A percentile compares a stretch with the other conserved stretches of the same genome.
phyloP scores from a whole-genome alignment of 805 yeast species.

The Saccharomycopsis sp. region DNA sequence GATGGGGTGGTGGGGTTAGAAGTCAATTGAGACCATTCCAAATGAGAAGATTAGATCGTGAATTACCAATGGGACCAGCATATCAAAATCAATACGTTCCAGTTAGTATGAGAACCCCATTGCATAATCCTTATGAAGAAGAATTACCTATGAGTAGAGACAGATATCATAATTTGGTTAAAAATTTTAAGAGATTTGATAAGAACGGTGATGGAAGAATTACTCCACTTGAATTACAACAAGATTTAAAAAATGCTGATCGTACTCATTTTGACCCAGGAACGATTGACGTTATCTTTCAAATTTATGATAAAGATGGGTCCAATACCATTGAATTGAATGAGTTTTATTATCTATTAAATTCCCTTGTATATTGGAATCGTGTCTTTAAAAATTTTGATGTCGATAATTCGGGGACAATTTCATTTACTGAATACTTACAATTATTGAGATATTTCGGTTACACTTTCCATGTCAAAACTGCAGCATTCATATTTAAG shows the following conservation, averaged over 20 bases:
- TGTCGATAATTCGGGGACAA: constrained; percentile 47
- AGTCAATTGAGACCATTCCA: not conserved
- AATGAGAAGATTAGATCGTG: not conserved
- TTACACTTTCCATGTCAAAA: constrained; percentile 49
- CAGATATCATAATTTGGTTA: constrained; percentile 6
- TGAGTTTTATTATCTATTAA: constrained; percentile 65
- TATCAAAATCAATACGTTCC: constrained; percentile 9
- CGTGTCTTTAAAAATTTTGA: constrained; percentile 58
- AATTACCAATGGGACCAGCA: constrained; percentile 6
- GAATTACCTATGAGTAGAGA: constrained; percentile 5
- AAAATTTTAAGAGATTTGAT: constrained; percentile 15
- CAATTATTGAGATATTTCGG: constrained; percentile 59
- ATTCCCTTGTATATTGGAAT: constrained; percentile 59
- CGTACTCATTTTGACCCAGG: constrained; percentile 53
- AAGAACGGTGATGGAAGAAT: constrained; percentile 15
- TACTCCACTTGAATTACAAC: constrained; percentile 39
- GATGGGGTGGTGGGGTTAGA: not conserved
- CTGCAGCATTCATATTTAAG: constrained; percentile 51
- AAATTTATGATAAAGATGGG: constrained; percentile 48
- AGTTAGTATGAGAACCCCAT: constrained; percentile 12
- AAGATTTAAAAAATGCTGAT: constrained; percentile 57
- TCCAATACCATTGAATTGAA: constrained; percentile 42
- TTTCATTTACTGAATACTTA: constrained; percentile 60
- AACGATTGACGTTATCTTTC: constrained; percentile 56
- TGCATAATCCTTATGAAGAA: constrained; percentile 16